Evolutionary conservation across 2,329 filamentous ascomycete species (phyloP), one percentile per base, ranked within the genome.

Genomic region (Talaromyces sp.): DNA sequence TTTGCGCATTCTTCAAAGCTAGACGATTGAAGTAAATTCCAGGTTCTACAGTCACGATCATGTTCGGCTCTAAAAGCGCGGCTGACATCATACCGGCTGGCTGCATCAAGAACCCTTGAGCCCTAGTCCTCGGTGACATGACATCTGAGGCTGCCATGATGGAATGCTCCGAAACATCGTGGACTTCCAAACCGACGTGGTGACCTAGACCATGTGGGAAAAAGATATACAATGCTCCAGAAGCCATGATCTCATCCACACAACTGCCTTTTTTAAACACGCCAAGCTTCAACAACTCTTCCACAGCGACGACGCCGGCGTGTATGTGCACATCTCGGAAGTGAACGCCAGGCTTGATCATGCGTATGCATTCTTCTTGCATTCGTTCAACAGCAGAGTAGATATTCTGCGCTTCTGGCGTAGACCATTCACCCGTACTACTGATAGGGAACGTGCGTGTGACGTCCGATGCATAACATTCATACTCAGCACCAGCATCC

Each of bases 311-410:
- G 67, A 84, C 84, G 78, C 96, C 92, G 0, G 93, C 93, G 48
- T 87, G 83, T 56, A 88, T 77, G 72, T 97, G 92, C 2, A 96
- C 84, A 58, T 91, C 87, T 57, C 96, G 90, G 89, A 92, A 97
- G 25, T 84, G 72, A 0, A 91, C 86, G 33, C 90, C 92, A 16
- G 85, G 87, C 71, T 88, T 89, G 67, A 96, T 84, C 68, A 87
- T 82, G 3, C 79, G 83, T 67, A 91, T 93, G 70, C 87, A 91
- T 66, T 90, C 86, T 35, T 86, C 82, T 76, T 97, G 93, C 93
- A 97, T 98, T 69, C 86, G 83, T 54, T 92, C 83, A 0, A 97
- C 93, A 42, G 96, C 86, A 66, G 89, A 84, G 79, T 96, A 96
- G 65, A 96, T 89, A 66, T 87, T 82, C 68, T 86, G 82, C 57